phyloP scores from a whole-genome alignment of 306 rosid genomes.

The Casuarina cunninghamiana region DNA sequence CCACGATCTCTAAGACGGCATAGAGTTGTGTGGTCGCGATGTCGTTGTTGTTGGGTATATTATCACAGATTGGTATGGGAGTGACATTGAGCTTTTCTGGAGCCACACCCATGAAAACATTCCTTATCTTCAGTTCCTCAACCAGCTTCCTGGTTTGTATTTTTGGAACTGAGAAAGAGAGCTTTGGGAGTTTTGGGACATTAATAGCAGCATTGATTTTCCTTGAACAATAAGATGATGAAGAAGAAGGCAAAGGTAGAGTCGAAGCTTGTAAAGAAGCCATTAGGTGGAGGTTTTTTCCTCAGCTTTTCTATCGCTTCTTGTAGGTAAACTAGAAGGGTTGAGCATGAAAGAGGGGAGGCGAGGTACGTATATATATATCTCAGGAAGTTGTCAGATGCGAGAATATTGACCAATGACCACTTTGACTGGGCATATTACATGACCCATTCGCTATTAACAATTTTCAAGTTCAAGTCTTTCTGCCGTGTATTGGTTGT shows the following conservation, averaged over 20 bases:
- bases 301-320: conserved; percentile 1
- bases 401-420: conserved; percentile 1
- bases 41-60: not conserved
- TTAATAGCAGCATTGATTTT: conserved; percentile 48
- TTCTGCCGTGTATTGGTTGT: not conserved
- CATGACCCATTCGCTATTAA: conserved; percentile 9
- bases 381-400: conserved; percentile 40
- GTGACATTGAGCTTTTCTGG: conserved; percentile 10
- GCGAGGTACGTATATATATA: not conserved
- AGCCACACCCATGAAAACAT: conserved; percentile 34
- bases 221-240: conserved; percentile 30
- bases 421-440: conserved; percentile 12
- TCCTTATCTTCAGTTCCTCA: conserved; percentile 31
- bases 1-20: conserved; percentile 51
- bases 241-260: conserved; percentile 3
- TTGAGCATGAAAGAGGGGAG: conserved; percentile 1
- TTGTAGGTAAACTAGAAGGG: not conserved
- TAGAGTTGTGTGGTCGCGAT: conserved; percentile 34
- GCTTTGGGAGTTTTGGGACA: conserved; percentile 44
- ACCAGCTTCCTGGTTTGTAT: conserved; percentile 36
- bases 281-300: not conserved
- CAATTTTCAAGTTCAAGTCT: not conserved
- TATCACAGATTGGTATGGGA: not conserved
- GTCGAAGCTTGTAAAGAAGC: conserved; percentile 29
- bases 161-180: conserved; percentile 24